phyloP scores from a whole-genome alignment of 1,139 yeast genomes.

The Yamadazyma membranifaciens region DNA sequence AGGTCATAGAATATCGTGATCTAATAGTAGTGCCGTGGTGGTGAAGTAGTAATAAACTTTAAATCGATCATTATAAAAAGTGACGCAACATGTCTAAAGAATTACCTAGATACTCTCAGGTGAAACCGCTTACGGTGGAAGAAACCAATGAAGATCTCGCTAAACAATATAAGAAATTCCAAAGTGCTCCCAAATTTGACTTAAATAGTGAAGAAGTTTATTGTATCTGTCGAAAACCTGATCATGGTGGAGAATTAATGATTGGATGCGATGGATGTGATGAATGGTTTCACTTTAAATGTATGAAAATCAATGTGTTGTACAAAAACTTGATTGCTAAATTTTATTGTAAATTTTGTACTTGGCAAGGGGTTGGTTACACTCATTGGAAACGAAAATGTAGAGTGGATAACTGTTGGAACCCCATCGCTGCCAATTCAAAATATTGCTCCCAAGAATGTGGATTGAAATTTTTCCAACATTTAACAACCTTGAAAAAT shows the following conservation, averaged over 20 bases:
- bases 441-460: constrained; percentile 79
- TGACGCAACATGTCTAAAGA: not conserved
- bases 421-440: constrained; percentile 52
- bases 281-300: constrained; percentile 89
- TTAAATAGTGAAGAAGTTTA: constrained; percentile 61
- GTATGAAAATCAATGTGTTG: constrained; percentile 60
- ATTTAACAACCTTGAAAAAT: constrained; percentile 3
- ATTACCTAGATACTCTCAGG: constrained; percentile 6
- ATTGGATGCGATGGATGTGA: constrained; percentile 94
- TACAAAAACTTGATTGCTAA: constrained; percentile 59
- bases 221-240: constrained; percentile 80
- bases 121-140: constrained; percentile 10
- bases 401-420: constrained; percentile 55
- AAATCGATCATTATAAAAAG: too few relatives aligned
- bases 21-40: too few relatives aligned
- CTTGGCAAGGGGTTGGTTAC: constrained; percentile 40
- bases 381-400: constrained; percentile 79
- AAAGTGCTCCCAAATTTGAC: constrained; percentile 43
- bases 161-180: constrained; percentile 44
- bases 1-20: too few relatives aligned
- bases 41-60: too few relatives aligned
- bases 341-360: constrained; percentile 77
- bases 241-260: constrained; percentile 77
- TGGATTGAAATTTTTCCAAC: constrained; percentile 56
- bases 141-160: constrained; percentile 38